Conservation (phyloP, 2,329 filamentous ascomycete species). For the Apiospora rasikravindrae region DNA sequence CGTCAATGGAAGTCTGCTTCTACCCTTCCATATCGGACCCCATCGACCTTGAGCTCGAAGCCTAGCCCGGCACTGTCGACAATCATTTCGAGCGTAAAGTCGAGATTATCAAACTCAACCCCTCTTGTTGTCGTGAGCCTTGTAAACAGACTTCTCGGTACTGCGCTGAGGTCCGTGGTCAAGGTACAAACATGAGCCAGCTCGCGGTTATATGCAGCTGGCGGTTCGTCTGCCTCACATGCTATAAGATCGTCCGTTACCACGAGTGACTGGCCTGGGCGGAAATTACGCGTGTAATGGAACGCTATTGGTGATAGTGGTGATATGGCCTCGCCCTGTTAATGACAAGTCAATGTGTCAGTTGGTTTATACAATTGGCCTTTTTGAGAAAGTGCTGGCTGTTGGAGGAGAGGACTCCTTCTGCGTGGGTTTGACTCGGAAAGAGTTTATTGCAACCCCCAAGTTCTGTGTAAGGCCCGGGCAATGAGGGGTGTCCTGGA, state of each 20-base stretch:
- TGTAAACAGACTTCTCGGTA: conserved; percentile 76
- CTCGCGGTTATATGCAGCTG: conserved; percentile 62
- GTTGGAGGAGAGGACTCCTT: neutral
- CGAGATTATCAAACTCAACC: conserved; percentile 81
- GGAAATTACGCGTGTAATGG: conserved; percentile 86
- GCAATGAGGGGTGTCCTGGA: neutral
- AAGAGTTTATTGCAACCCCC: neutral
- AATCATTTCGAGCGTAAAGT: conserved; percentile 84
- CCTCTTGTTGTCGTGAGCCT: conserved; percentile 78
- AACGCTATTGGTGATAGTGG: conserved; percentile 78
- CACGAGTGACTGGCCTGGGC: conserved; percentile 75
- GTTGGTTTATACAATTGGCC: neutral
- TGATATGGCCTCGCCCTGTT: conserved; percentile 74
- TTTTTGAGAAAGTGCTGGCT: neutral
- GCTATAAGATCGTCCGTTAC: conserved; percentile 83
- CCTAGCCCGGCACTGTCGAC: conserved; percentile 78
- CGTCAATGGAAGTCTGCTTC: conserved; percentile 75
- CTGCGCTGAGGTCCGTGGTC: conserved; percentile 78
- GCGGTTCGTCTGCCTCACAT: conserved; percentile 72
- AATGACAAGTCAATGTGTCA: neutral
- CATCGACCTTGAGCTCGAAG: conserved; percentile 81
- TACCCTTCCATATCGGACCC: conserved; percentile 76
- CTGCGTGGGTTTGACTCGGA: neutral
- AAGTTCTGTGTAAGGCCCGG: neutral
- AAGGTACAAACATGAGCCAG: conserved; percentile 78